Percentiles rank a stretch among this genome's conserved stretches.
phyloP scores from a whole-genome alignment of 345 rosid genomes.

The Limnanthes douglasii region DNA sequence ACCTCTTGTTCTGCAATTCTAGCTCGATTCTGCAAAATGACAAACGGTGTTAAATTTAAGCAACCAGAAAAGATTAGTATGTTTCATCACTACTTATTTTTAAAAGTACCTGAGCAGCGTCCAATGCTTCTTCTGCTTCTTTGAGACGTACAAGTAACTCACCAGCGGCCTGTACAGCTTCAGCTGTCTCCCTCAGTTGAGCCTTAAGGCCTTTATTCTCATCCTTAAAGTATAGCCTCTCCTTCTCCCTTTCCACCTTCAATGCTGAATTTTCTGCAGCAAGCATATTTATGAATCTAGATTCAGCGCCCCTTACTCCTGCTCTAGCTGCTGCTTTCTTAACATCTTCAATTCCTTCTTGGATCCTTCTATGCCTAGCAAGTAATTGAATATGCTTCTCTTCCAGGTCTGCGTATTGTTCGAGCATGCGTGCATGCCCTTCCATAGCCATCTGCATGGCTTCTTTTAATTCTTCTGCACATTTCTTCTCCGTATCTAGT shows the following conservation, averaged over 20 bases:
- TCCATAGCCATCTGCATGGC: slow-evolving; percentile 97
- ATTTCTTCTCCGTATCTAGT: slow-evolving; percentile 64
- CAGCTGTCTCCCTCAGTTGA: slow-evolving; percentile 88
- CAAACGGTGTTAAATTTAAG: too few relatives aligned
- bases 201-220: slow-evolving; percentile 82
- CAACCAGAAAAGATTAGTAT: slow-evolving; percentile 1
- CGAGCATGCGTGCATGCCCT: slow-evolving; percentile 93
- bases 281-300: slow-evolving; percentile 72
- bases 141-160: slow-evolving; percentile 89
- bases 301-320: slow-evolving; percentile 88
- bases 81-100: background rate
- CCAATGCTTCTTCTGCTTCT: slow-evolving; percentile 87
- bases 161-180: slow-evolving; percentile 97
- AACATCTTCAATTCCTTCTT: slow-evolving; percentile 85
- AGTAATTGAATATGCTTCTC: slow-evolving; percentile 89
- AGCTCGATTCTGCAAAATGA: slow-evolving; percentile 41
- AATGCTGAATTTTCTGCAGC: slow-evolving; percentile 86
- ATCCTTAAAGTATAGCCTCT: slow-evolving; percentile 66
- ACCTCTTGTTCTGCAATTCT: slow-evolving; percentile 52
- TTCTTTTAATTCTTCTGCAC: slow-evolving; percentile 70
- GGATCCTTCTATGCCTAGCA: slow-evolving; percentile 81
- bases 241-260: slow-evolving; percentile 75
- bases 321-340: slow-evolving; percentile 89
- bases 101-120: slow-evolving; percentile 41
- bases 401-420: slow-evolving; percentile 91